phyloP scores from a whole-genome alignment of 345 rosid genomes.

The Populus tremula region DNA sequence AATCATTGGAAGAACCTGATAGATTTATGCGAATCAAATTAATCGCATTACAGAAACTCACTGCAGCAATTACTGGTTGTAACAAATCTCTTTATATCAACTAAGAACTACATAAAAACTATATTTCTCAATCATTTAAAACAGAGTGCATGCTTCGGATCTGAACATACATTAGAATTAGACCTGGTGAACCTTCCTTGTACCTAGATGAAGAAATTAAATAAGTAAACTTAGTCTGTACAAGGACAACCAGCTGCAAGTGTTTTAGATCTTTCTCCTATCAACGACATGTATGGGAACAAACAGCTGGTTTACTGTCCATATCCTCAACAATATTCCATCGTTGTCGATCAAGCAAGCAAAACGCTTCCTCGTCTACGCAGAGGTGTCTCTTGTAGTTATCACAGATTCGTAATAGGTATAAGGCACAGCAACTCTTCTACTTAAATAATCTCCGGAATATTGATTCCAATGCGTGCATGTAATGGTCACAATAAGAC shows the following conservation, averaged over 20 bases:
- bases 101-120: not conserved
- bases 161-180: not conserved
- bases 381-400: not conserved
- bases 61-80: not conserved
- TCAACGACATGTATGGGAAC: not conserved
- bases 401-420: not conserved
- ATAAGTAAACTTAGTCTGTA: not conserved
- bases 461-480: not conserved
- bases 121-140: not conserved
- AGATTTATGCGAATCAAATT: not conserved
- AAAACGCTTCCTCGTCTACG: not conserved
- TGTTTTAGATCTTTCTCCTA: not conserved
- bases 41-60: not conserved
- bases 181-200: not conserved
- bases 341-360: not conserved
- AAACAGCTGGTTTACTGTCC: not conserved
- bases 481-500: conserved; percentile 11
- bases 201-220: not conserved
- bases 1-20: too few species aligned
- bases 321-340: not conserved
- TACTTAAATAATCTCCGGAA: not conserved
- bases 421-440: not conserved
- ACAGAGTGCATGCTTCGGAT: not conserved
- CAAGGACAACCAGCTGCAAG: not conserved
- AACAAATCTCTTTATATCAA: too few species aligned